These are phyloP conservation scores for Sphaerulina vaccinii DNA, from an alignment of 2,329 filamentous ascomycete genomes.

Conservation along the genomic window DNA sequence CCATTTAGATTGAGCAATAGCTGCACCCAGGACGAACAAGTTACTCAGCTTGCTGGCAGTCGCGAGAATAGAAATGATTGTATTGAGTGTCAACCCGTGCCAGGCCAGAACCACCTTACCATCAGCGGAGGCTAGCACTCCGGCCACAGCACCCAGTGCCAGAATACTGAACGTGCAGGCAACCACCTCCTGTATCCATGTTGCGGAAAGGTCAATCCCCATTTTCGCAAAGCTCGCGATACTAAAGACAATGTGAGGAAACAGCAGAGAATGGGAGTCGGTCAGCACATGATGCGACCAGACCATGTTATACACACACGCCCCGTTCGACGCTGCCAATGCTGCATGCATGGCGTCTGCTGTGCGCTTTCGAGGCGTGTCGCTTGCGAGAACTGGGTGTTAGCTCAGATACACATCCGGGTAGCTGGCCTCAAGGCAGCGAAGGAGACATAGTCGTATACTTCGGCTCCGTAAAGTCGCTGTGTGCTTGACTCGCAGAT, in stretches of 20 bases:
- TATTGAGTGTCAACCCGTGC: constrained; percentile 20
- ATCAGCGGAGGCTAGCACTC: constrained; percentile 1
- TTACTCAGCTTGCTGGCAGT: constrained; percentile 11
- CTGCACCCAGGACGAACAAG: constrained; percentile 10
- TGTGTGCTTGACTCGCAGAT: no score
- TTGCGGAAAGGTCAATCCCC: constrained; percentile 7
- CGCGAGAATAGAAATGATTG: constrained; percentile 16
- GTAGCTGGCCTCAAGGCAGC: no score
- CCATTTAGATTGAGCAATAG: constrained; percentile 18
- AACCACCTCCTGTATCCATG: constrained; percentile 4
- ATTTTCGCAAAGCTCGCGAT: background rate
- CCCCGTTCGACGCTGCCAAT: no score
- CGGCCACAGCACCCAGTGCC: background rate
- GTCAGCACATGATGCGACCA: no score
- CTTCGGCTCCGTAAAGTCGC: no score
- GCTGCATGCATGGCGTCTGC: no score
- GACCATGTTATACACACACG: no score
- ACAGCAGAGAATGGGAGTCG: no score
- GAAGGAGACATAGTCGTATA: no score
- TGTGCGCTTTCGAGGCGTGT: no score
- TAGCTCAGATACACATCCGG: no score
- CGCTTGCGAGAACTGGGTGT: no score
- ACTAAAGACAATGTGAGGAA: background rate
- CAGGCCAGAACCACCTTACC: constrained; percentile 1
- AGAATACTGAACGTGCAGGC: background rate